These are phyloP conservation scores for Ceratocystis huliohia DNA, from an alignment of 2,329 filamentous ascomycete genomes.

Conservation along the genomic window DNA sequence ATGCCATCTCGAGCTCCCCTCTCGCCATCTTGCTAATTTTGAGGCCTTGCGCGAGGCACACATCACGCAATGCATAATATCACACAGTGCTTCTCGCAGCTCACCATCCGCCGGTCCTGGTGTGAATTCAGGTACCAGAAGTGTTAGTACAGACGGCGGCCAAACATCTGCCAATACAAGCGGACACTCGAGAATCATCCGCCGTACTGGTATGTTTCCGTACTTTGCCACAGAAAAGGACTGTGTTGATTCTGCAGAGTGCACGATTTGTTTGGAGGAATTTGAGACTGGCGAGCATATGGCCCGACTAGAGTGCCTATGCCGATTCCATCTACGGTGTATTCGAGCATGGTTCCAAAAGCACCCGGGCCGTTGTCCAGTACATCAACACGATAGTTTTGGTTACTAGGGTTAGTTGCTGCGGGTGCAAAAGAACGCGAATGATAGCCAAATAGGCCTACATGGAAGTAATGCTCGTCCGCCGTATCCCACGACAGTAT, in stretches of 20 bases:
- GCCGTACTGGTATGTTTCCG: slow-evolving; percentile 49
- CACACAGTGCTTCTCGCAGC: slow-evolving; percentile 37
- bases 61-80: slow-evolving; percentile 44
- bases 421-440: not conserved
- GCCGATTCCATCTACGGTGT: slow-evolving; percentile 49
- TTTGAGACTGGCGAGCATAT: slow-evolving; percentile 49
- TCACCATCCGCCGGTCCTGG: not conserved
- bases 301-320: slow-evolving; percentile 55
- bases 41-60: slow-evolving; percentile 45
- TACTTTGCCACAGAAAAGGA: slow-evolving; percentile 56
- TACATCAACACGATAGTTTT: slow-evolving; percentile 52
- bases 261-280: slow-evolving; percentile 55
- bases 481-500: not conserved
- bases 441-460: not conserved
- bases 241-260: slow-evolving; percentile 54
- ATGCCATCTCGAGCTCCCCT: slow-evolving; percentile 59
- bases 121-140: not conserved
- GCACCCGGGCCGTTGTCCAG: slow-evolving; percentile 50
- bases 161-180: not conserved
- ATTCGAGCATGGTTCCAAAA: slow-evolving; percentile 51
- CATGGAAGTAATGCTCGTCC: not conserved
- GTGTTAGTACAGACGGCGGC: not conserved
- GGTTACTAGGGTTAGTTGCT: slow-evolving; percentile 30
- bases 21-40: slow-evolving; percentile 39
- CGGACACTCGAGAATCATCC: slow-evolving; percentile 28